Conservation (phyloP, 192 early-diverging fungal species). For the Fimicolochytrium jonesii region DNA sequence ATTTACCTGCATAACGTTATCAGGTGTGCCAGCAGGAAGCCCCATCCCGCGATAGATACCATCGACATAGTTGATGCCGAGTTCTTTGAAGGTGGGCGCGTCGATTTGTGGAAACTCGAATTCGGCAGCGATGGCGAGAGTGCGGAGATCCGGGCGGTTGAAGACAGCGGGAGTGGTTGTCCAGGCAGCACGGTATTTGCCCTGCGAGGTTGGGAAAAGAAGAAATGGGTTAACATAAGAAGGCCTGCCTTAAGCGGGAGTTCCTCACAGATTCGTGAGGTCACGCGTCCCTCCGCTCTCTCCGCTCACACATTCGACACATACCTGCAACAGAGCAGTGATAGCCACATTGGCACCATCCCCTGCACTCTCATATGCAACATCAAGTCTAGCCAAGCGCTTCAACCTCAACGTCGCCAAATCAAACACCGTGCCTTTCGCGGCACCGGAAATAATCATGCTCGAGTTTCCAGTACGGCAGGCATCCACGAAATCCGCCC, state of each 20-base stretch:
- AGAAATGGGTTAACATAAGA: no score
- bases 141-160: slow-evolving; percentile 2
- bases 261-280: no score
- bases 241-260: no score
- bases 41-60: slow-evolving; percentile 29
- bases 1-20: background rate
- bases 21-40: slow-evolving; percentile 9
- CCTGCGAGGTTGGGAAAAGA: no score
- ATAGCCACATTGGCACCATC: slow-evolving; percentile 10
- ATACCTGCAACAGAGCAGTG: background rate
- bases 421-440: slow-evolving; percentile 21
- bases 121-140: slow-evolving; percentile 19
- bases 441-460: slow-evolving; percentile 15
- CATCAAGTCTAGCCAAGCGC: slow-evolving; percentile 1
- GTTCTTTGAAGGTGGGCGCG: slow-evolving; percentile 18
- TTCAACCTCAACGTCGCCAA: slow-evolving; percentile 3
- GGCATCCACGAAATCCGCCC: slow-evolving; percentile 14
- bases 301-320: no score
- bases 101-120: slow-evolving; percentile 20
- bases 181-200: slow-evolving; percentile 17
- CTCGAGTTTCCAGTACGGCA: background rate
- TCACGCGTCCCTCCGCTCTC: no score
- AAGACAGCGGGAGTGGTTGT: slow-evolving; percentile 22
- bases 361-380: slow-evolving; percentile 10
- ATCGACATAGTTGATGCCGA: slow-evolving; percentile 24